phyloP scores from a whole-genome alignment of 148 eudicot genomes.

The Fagopyrum homotropicum region DNA sequence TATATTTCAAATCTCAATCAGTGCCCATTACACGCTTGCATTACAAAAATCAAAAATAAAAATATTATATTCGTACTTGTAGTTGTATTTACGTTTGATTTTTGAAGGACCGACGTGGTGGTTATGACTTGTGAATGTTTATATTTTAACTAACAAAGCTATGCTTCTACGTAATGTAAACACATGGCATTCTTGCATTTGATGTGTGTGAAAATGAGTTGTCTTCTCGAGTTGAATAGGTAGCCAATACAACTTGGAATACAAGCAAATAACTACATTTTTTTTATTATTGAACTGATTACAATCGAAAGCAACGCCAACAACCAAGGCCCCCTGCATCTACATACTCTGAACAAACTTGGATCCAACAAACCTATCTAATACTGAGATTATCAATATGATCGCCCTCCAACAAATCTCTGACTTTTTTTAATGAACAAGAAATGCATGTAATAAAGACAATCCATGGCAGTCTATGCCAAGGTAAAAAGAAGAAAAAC shows the following conservation, averaged over 20 bases:
- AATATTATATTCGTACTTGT: too few relatives aligned
- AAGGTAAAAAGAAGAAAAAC: background rate
- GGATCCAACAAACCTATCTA: background rate
- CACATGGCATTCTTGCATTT: too few relatives aligned
- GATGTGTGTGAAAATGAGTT: too few relatives aligned
- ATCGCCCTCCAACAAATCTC: background rate
- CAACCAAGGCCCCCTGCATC: background rate
- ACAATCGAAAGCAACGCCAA: background rate
- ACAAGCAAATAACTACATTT: background rate
- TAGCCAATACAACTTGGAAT: background rate
- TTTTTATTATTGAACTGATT: background rate
- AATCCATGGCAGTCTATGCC: background rate
- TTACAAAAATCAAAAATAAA: too few relatives aligned
- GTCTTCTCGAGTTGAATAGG: background rate
- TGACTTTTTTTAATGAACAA: background rate
- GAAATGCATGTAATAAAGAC: background rate
- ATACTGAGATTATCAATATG: too few relatives aligned
- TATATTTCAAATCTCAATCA: too few relatives aligned
- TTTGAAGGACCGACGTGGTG: too few relatives aligned
- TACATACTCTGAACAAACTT: background rate
- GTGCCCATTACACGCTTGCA: too few relatives aligned
- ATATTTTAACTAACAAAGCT: too few relatives aligned
- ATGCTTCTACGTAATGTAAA: too few relatives aligned
- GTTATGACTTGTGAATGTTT: too few relatives aligned
- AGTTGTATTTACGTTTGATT: too few relatives aligned